Base-by-base conservation (phyloP, 441 rosid genomes). In the Rhodomyrtus psidioides region DNA sequence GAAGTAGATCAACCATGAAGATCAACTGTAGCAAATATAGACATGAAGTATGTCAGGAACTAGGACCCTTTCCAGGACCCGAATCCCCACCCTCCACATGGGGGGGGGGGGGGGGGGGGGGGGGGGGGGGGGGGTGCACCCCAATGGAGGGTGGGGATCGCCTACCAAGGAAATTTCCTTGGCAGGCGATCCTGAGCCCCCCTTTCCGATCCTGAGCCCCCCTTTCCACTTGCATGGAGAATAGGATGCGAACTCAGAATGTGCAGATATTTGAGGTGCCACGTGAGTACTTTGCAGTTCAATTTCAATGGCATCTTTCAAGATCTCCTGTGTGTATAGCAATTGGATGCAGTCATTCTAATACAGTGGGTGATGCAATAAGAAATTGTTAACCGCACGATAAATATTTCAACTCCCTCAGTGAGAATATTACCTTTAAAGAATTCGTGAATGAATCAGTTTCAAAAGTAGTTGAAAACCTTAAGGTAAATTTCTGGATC, bases 401-500 rank as follows among this genome's bases (percentile, higher is more conserved):
- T 19, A 46, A 54, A 82, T 58, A 34, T 54, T 27, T 84, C 76
- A 53, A 83, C 86, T 83, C 58, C n/a, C 57, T 81, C 39, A 59
- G 82, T 85, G 65, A 84, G 84, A 58, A 83, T 85, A 85, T 51
- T 59, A 95, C 99, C 94, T 92, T 91, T 89, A 97, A 87, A 88
- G 88, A 86, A 87, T 86, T 88, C 27, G 91, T 90, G 87, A 96
- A 95, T 88, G 87, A 82, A 89, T 90, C 93, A 4, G 94, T 92
- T 85, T 93, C 97, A 87, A 84, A 83, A 90, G 54, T 82, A 24
- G 92, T 91, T 56, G 90, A 84, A 90, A 97, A 97, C 83, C 94
- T 93, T 83, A 94, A 53, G 54, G 95, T 96, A 84, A 97, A 97
- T 90, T 97, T 95, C 91, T 97, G 98, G 86, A 94, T 88, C 97